These are phyloP conservation scores for Cephalotrichum gorgonifer DNA, from an alignment of 2,329 filamentous ascomycete genomes.

Conservation along the genomic window DNA sequence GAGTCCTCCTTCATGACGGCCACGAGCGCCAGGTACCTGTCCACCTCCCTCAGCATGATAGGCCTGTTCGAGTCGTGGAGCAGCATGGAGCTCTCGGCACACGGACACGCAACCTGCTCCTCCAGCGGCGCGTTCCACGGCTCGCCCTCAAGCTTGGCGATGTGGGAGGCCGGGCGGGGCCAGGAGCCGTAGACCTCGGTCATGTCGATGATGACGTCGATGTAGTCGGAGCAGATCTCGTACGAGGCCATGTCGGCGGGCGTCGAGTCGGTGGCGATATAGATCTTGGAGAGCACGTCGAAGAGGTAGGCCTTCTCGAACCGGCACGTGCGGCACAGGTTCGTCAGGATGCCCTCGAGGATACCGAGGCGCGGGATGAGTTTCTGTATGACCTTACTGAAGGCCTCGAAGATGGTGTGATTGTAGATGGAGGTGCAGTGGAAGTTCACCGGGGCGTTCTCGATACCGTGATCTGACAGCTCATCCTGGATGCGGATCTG, in stretches of 20 bases:
- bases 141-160: slow-evolving; percentile 44
- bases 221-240: slow-evolving; percentile 97
- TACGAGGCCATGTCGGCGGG: slow-evolving; percentile 93
- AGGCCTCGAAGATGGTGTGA: slow-evolving; percentile 95
- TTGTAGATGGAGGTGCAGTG: slow-evolving; percentile 98
- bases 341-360: slow-evolving; percentile 87
- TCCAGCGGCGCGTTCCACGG: slow-evolving; percentile 50
- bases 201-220: slow-evolving; percentile 95
- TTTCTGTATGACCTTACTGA: slow-evolving; percentile 97
- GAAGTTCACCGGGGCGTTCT: slow-evolving; percentile 88
- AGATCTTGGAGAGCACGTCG: slow-evolving; percentile 95
- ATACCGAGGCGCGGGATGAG: slow-evolving; percentile 88
- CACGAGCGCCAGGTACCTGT: slow-evolving; percentile 68
- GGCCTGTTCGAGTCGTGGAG: slow-evolving; percentile 53
- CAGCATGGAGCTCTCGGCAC: slow-evolving; percentile 59
- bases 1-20: slow-evolving; percentile 81
- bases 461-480: slow-evolving; percentile 82
- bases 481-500: slow-evolving; percentile 95
- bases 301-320: slow-evolving; percentile 99
- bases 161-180: slow-evolving; percentile 44
- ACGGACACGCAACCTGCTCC: slow-evolving; percentile 55
- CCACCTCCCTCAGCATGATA: slow-evolving; percentile 59
- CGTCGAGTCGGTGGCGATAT: slow-evolving; percentile 90
- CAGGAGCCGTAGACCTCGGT: slow-evolving; percentile 87
- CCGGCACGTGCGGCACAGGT: slow-evolving; percentile 82